Base-by-base conservation (phyloP, 2,329 filamentous ascomycete species). In the Grosmannia huntii region DNA sequence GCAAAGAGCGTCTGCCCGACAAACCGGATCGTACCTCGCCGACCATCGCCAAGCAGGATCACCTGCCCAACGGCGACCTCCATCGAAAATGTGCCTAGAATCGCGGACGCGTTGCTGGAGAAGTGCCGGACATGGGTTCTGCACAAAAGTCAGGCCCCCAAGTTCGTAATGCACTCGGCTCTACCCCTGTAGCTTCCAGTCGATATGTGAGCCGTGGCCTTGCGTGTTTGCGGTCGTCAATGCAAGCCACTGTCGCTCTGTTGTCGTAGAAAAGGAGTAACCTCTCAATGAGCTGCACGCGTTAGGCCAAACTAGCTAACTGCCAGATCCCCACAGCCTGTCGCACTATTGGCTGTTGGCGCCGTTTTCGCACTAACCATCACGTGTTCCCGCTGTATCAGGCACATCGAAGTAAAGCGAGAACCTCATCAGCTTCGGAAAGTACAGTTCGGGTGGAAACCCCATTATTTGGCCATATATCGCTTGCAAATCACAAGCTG, bases 1-100 rank as follows among this genome's bases (percentile, higher is more conserved):
- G 90, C 84, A 72, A 97, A 96, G 65, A 81, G 76, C 44, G 92
- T 90, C 58, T 80, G 75, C 66, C 94, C 94, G 61, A 89, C 76
- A 72, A 89, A 99, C 66, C 89, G 89, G 63, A 99, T 81, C 60
- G 81, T 81, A 65, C 82, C 94, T 65, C 81, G 81, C 65, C 87
- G 85, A 67, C 87, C 87, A 72, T 96, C 87, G 66, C 79, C 82
- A 64, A 95, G 84, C 72, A 85, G 83, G 71, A 97, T 82, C 62
- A 81, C 82, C 74, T 94, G 87, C 66, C 90, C 91, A 61, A 76
- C 70, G 67, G 75, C 76, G 66, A 82, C 75, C 62, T 83, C 80
- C 67, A 79, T 74, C 19, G 23, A 3, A 12, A 31, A 28, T 41
- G 31, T 33, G 31, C 31, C 53, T 31, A 51, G 5, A 27, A 6